These are phyloP conservation scores for Russula emetica DNA, from an alignment of 768 basidiomycete genomes.

Conservation along the genomic window DNA sequence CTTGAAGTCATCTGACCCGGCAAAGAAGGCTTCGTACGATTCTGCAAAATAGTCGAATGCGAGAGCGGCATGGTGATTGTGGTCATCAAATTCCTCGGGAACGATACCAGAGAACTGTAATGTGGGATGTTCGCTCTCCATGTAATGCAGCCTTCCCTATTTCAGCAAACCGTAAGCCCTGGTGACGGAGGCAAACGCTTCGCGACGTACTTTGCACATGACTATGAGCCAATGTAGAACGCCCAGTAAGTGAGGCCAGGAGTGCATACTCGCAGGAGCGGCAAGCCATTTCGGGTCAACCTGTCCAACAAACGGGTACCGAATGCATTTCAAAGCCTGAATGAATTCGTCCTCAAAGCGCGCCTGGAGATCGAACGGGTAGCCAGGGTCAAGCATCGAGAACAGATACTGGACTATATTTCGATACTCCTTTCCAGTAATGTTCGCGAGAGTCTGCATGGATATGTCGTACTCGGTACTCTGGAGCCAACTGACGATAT, in stretches of 20 bases:
- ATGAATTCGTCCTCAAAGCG: slow-evolving; percentile 83
- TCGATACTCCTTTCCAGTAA: slow-evolving; percentile 84
- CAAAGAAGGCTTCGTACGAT: slow-evolving; percentile 65
- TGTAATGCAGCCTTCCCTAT: slow-evolving; percentile 42
- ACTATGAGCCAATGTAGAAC: slow-evolving; percentile 92
- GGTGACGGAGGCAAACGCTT: slow-evolving; percentile 4
- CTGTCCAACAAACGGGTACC: slow-evolving; percentile 76
- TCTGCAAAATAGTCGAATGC: slow-evolving; percentile 71
- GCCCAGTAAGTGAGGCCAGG: slow-evolving; percentile 88
- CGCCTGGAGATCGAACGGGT: slow-evolving; percentile 50
- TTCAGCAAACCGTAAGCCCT: not conserved
- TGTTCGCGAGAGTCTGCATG: slow-evolving; percentile 64
- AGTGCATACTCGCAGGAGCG: slow-evolving; percentile 83
- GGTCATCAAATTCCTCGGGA: slow-evolving; percentile 73
- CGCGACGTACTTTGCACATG: slow-evolving; percentile 64
- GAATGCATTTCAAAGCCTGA: slow-evolving; percentile 63
- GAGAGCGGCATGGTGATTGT: slow-evolving; percentile 67
- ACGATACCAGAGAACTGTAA: slow-evolving; percentile 56
- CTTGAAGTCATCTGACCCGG: slow-evolving; percentile 60
- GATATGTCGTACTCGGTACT: slow-evolving; percentile 62
- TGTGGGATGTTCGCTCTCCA: slow-evolving; percentile 62
- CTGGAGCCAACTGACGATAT: slow-evolving; percentile 69
- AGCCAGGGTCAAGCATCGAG: slow-evolving; percentile 61
- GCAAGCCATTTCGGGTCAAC: slow-evolving; percentile 85
- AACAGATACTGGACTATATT: slow-evolving; percentile 79